Percentiles rank a stretch among this genome's conserved stretches.
These are phyloP conservation scores for Polytrichum commune DNA, from an alignment of 225 moss, liverwort and hornwort species.

Conservation along the genomic window DNA sequence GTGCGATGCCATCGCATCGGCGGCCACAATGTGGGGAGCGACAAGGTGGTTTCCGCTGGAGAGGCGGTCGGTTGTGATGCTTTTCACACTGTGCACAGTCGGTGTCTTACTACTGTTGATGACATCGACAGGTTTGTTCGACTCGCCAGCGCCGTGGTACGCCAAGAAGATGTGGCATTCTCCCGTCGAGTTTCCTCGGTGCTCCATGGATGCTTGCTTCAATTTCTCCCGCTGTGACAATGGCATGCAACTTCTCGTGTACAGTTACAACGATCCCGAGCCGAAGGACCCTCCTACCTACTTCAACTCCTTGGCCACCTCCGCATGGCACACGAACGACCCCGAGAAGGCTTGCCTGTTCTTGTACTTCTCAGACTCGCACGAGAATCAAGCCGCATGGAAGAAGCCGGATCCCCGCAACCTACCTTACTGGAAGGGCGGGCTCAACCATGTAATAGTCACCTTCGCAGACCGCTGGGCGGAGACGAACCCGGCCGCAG, in stretches of 20 bases:
- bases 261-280: conserved; percentile 58
- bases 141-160: conserved; percentile 38
- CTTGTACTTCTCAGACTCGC: conserved; percentile 60
- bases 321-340: conserved; percentile 52
- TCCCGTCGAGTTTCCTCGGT: conserved; percentile 59
- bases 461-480: conserved; percentile 71
- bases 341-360: conserved; percentile 67
- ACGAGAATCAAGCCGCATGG: conserved; percentile 37
- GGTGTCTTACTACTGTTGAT: conserved; percentile 20
- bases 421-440: conserved; percentile 58
- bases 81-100: conserved; percentile 30
- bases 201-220: conserved; percentile 76
- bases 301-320: conserved; percentile 33
- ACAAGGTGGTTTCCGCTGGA: conserved; percentile 21
- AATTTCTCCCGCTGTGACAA: conserved; percentile 70
- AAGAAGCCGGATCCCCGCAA: conserved; percentile 55
- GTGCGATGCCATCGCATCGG: conserved; percentile 26
- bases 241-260: conserved; percentile 53
- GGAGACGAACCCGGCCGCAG: conserved; percentile 50
- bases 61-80: conserved; percentile 26
- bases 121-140: conserved; percentile 12
- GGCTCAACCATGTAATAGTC: conserved; percentile 69
- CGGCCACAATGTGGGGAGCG: conserved; percentile 26
- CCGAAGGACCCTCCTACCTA: conserved; percentile 31
- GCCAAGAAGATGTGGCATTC: conserved; percentile 61